A percentile compares a stretch with the other conserved stretches of the same genome.
These are phyloP conservation scores for Clonostachys solani DNA, from an alignment of 2,329 filamentous ascomycete genomes.

Conservation along the genomic window DNA sequence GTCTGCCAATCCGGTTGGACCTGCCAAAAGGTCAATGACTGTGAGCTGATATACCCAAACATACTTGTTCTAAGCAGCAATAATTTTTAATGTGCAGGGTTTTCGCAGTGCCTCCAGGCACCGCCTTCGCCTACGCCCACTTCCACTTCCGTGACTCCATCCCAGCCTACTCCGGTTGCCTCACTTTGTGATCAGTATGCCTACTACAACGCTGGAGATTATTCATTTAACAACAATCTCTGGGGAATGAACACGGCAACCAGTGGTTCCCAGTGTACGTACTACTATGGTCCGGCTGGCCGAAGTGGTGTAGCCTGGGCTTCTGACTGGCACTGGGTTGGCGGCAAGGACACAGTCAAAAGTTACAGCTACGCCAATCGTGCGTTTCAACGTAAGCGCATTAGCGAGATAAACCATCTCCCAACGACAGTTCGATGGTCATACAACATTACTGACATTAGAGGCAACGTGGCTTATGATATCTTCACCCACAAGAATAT, in stretches of 20 bases:
- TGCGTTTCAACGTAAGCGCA: conserved; percentile 18
- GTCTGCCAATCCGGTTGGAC: too few species aligned
- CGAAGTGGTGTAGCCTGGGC: conserved; percentile 30
- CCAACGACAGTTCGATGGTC: conserved; percentile 26
- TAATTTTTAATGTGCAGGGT: too few species aligned
- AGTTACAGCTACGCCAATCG: conserved; percentile 35
- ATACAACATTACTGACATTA: conserved; percentile 42
- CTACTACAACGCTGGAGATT: conserved; percentile 20
- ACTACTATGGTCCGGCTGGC: conserved; percentile 22
- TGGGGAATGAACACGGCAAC: conserved; percentile 30
- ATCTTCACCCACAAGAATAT: conserved; percentile 47
- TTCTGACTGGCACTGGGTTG: conserved; percentile 35
- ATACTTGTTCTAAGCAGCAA: too few species aligned
- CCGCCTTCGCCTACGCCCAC: too few species aligned
- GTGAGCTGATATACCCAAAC: too few species aligned
- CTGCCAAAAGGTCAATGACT: too few species aligned
- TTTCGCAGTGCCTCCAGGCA: too few species aligned
- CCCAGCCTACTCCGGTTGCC: too few species aligned
- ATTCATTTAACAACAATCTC: conserved; percentile 33
- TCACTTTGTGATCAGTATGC: conserved; percentile 18
- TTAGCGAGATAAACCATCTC: conserved; percentile 25
- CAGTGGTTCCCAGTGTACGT: conserved; percentile 35
- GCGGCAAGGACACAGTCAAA: conserved; percentile 31
- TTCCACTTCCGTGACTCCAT: too few species aligned
- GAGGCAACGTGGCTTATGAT: conserved; percentile 58